phyloP scores from a whole-genome alignment of 2,329 filamentous ascomycete species.

The Pseudogymnoascus sp. region DNA sequence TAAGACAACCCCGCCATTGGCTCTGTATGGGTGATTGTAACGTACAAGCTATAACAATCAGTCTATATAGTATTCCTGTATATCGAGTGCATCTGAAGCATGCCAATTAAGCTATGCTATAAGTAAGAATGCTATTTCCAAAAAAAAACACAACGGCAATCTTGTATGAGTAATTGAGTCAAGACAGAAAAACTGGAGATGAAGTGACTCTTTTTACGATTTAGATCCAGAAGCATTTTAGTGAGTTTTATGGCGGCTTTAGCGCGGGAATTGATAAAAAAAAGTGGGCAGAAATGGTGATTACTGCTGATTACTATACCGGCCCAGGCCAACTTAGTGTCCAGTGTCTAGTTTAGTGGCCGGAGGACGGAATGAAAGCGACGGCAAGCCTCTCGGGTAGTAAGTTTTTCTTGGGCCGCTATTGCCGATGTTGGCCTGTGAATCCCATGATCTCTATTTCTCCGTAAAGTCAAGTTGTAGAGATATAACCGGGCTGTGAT shows the following conservation, averaged over 20 bases:
- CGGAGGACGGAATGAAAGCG: background rate
- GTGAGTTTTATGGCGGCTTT: background rate
- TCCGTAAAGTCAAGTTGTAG: background rate
- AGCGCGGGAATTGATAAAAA: background rate
- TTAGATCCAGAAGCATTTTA: conserved; percentile 3
- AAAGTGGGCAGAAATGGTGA: background rate
- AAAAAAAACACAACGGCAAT: background rate
- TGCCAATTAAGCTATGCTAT: background rate
- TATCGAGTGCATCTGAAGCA: background rate
- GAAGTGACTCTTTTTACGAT: conserved; percentile 2
- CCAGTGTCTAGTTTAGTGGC: background rate
- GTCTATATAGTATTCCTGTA: background rate
- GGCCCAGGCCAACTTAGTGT: background rate
- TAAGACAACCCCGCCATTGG: background rate
- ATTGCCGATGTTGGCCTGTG: background rate
- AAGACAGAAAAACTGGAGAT: background rate
- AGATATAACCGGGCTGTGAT: background rate
- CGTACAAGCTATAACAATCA: background rate
- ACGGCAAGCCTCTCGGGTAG: background rate
- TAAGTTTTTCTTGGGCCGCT: background rate
- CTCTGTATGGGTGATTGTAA: background rate
- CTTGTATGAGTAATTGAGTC: background rate
- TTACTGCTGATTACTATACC: background rate
- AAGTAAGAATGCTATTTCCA: background rate
- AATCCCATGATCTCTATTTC: background rate